Evolutionary conservation across 1,139 yeast genomes (phyloP), one percentile per base, ranked within the genome.

Genomic region (Hansenula lynferdii): DNA sequence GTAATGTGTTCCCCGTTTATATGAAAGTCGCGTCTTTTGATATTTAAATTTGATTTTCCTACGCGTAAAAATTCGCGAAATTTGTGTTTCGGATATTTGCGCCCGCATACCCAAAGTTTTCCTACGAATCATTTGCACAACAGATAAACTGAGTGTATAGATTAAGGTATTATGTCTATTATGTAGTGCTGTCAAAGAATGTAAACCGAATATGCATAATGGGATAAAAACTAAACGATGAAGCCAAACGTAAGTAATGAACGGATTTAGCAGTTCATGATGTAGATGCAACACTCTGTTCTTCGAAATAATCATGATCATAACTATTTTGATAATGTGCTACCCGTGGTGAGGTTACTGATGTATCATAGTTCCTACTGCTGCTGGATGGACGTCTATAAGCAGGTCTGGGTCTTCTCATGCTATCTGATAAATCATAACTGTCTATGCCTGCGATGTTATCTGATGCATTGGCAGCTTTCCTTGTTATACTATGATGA

Each of bases 371-470:
- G n/a, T 32, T 18, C 8, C 14, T 14, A 25, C 24, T 20, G 3
- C 28, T 16, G 11, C 14, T 3, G 1, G 39, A 28, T 7, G 15
- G 8, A 14, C 17, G 17, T 11, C 12, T 29, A 10, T 19, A 27
- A 1, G 30, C 36, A 6, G 40, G 32, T 2, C 30, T 29, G 5
- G 51, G 53, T 17, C 41, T 35, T n/a, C 28, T 12, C 8, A 42
- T 17, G 1, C 37, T 14, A 21, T 45, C 47, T 7, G 37, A 37
- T 8, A 39, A 19, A 31, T 42, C 45, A 34, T 46, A 49, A 23
- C 41, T 38, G 14, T 51, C 56, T 29, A 67, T 61, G 5, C 75
- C 75, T 3, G 75, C 74, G 23, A 68, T 63, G 36, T 62, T 63
- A 42, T 70, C 64, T 1, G 75, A 56, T 34, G 68, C 64, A 10